Evolutionary conservation across 331 rosid genomes (phyloP), one percentile per base, ranked within the genome.

Genomic region (Prunus yedoensis): DNA sequence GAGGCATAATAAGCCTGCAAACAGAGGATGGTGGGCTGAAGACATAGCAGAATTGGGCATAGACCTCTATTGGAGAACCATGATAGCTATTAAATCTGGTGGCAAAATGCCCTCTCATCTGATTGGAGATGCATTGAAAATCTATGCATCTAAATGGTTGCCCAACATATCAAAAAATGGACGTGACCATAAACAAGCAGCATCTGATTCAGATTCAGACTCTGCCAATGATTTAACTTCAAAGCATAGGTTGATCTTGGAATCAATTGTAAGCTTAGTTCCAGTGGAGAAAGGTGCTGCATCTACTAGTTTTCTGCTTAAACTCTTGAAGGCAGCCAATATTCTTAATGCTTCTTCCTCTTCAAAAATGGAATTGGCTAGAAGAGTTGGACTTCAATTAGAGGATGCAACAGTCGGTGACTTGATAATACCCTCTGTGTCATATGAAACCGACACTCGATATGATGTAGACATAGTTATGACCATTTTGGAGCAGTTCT

Each of bases 11-110:
- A 93, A 81, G 73, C 77, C 84, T 45, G 83, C 80, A 68, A 85
- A 73, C 77, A 88, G 79, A 51, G 99, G 98, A 10, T 95, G 99
- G 98, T 95, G 99, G 99, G 99, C 90, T 72, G 97, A 92, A 75
- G 99, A 95, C 74, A 76, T 95, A 43, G 97, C 99, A 61, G 99
- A 95, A 81, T 72, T 95, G 77, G 89, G 96, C 79, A 88, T 95
- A 75, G 99, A 92, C 79, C 91, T 95, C 11, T 95, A 88, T 51
- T 95, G 98, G 99, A 91, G 99, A 77, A 87, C 91, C 72, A 89
- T 92, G 96, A 86, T 95, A 59, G 94, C 91, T 9, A 84, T 92
- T 66, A 95, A 95, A 83, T 95, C 99, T 35, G 89, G 91, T 66
- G 89, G 88, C 18, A 91, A 83, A 71, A 77, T 89, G 30, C 87